These are phyloP conservation scores for Aspergillus neoniger DNA, from an alignment of 2,329 filamentous ascomycete species.

Conservation along the genomic window DNA sequence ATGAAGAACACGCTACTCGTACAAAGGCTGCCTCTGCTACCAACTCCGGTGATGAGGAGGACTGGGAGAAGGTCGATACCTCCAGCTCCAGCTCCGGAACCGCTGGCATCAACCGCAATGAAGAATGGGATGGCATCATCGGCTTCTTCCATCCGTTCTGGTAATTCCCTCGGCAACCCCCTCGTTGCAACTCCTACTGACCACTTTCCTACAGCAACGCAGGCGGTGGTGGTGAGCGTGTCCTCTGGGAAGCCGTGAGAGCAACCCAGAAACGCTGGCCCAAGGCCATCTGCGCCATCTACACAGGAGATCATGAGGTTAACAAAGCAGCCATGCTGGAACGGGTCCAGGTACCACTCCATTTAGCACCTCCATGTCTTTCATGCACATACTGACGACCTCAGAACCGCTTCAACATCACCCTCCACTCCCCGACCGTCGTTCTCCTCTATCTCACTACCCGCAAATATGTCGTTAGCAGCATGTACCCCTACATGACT, in stretches of 20 bases:
- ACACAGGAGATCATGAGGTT: slow-evolving; percentile 91
- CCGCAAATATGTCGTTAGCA: slow-evolving; percentile 79
- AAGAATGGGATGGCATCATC: slow-evolving; percentile 79
- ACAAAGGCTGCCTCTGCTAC: slow-evolving; percentile 26
- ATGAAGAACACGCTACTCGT: slow-evolving; percentile 36
- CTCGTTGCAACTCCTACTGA: slow-evolving; percentile 6
- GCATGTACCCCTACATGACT: slow-evolving; percentile 88
- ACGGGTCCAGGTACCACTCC: slow-evolving; percentile 66
- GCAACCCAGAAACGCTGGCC: slow-evolving; percentile 89
- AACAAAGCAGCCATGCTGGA: slow-evolving; percentile 76
- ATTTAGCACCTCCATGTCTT: background rate
- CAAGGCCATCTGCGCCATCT: slow-evolving; percentile 84
- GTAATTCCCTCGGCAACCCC: slow-evolving; percentile 49
- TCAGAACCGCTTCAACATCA: slow-evolving; percentile 86
- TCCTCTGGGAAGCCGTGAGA: slow-evolving; percentile 92
- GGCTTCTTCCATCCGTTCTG: slow-evolving; percentile 99
- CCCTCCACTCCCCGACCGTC: slow-evolving; percentile 77
- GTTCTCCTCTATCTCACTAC: slow-evolving; percentile 90
- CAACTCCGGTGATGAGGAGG: slow-evolving; percentile 55
- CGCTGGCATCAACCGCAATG: slow-evolving; percentile 49
- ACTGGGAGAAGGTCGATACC: slow-evolving; percentile 69
- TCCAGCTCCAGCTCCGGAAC: slow-evolving; percentile 51
- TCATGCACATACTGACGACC: slow-evolving; percentile 8
- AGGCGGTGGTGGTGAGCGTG: slow-evolving; percentile 90
- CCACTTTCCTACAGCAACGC: slow-evolving; percentile 67